These are phyloP conservation scores for Colletotrichum cuscutae DNA, from an alignment of 2,329 filamentous ascomycete species.

Conservation along the genomic window DNA sequence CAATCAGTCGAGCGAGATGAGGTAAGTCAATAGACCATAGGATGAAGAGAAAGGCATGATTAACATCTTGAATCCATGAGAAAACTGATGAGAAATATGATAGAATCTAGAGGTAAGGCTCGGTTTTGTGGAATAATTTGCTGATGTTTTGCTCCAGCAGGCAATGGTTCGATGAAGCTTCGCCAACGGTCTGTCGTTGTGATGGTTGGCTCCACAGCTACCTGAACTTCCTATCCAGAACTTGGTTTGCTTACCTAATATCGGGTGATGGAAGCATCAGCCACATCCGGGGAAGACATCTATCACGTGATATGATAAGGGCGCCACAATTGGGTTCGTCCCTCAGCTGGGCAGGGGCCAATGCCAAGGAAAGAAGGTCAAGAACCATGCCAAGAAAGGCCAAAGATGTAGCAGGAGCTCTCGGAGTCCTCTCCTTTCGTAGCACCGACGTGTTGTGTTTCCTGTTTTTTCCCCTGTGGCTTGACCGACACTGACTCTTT, in stretches of 20 bases:
- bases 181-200: background rate
- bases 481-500: conserved; percentile 9
- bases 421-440: background rate
- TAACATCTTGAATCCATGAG: background rate
- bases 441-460: background rate
- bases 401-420: background rate
- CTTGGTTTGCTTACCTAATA: background rate
- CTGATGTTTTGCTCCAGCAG: background rate
- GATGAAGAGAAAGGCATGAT: background rate
- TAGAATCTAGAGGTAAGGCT: background rate
- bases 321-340: conserved; percentile 9
- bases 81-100: rapidly evolving
- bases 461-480: conserved; percentile 13
- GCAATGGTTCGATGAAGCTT: background rate
- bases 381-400: background rate
- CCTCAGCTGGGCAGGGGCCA: conserved; percentile 1
- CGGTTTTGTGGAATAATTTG: background rate
- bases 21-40: too few species aligned
- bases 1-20: too few species aligned
- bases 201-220: background rate
- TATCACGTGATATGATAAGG: background rate
- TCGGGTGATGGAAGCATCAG: too few species aligned
- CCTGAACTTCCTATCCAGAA: conserved; percentile 12
- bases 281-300: conserved; percentile 5
- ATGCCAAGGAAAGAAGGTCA: conserved; percentile 24